phyloP scores from a whole-genome alignment of 768 basidiomycete genomes.

The Hortiboletus flavorubellus region DNA sequence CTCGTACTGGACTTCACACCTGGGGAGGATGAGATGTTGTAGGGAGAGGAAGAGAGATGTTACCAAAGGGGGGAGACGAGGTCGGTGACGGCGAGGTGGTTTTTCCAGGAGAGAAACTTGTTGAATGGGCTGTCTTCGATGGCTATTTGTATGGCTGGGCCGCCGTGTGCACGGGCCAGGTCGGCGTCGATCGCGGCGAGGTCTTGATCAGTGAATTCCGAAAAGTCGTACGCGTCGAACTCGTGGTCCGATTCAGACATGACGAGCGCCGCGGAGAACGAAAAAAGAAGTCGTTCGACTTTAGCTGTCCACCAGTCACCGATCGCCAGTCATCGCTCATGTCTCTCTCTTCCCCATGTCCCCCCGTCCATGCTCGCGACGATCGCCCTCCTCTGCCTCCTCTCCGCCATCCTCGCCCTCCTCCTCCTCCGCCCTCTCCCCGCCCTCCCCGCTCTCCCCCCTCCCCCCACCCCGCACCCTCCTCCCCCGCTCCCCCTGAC shows the following conservation, averaged over 20 bases:
- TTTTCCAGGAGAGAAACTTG: slow-evolving; percentile 42
- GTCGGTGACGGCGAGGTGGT: slow-evolving; percentile 58
- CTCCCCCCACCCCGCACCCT: neutral
- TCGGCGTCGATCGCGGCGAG: slow-evolving; percentile 38
- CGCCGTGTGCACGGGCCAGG: slow-evolving; percentile 9
- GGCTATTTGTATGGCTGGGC: slow-evolving; percentile 33
- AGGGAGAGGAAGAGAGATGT: slow-evolving; percentile 3
- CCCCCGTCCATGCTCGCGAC: neutral
- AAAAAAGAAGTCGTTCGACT: slow-evolving; percentile 19
- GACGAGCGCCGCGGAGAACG: slow-evolving; percentile 9
- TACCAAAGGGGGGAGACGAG: slow-evolving; percentile 61
- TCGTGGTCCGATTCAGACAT: slow-evolving; percentile 33
- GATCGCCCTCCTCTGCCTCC: slow-evolving; percentile 4
- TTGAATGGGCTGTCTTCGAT: slow-evolving; percentile 39
- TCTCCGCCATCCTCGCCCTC: neutral
- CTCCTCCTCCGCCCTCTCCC: neutral
- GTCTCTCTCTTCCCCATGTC: neutral
- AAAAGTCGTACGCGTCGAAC: slow-evolving; percentile 49
- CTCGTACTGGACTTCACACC: slow-evolving; percentile 81
- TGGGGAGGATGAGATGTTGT: slow-evolving; percentile 25
- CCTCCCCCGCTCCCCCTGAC: neutral
- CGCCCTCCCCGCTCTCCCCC: neutral
- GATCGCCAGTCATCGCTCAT: neutral
- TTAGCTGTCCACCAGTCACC: neutral
- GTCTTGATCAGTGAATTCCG: slow-evolving; percentile 57